Evolutionary conservation across 805 yeast genomes (phyloP).

Genomic region (Metschnikowia borealis): DNA sequence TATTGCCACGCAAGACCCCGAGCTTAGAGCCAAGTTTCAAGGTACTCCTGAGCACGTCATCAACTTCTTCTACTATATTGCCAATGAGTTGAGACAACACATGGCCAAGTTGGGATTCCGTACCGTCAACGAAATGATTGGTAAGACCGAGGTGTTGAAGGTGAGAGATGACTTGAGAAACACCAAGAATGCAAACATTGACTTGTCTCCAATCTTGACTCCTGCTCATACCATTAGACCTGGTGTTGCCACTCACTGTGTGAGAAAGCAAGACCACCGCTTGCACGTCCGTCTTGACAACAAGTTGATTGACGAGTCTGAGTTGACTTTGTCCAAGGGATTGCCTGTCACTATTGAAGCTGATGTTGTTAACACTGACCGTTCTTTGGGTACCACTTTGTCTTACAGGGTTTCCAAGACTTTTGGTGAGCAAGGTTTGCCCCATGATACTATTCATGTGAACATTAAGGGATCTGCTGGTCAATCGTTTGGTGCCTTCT

Average conservation of each 20-base stretch:
- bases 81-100: conserved; percentile 84
- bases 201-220: conserved; percentile 87
- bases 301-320: conserved; percentile 94
- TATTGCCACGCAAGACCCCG: conserved; percentile 97
- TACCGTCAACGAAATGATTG: conserved; percentile 96
- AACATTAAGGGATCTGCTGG: conserved; percentile 93
- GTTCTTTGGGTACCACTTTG: conserved; percentile 92
- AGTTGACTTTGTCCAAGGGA: conserved; percentile 92
- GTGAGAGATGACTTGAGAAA: conserved; percentile 83
- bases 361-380: conserved; percentile 90
- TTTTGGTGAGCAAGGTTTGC: conserved; percentile 90
- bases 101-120: conserved; percentile 97
- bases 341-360: conserved; percentile 92
- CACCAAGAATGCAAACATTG: conserved; percentile 87
- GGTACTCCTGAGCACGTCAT: conserved; percentile 99
- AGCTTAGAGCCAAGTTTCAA: conserved; percentile 80
- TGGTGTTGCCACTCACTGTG: conserved; percentile 91
- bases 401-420: conserved; percentile 90
- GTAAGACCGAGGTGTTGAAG: conserved; percentile 85
- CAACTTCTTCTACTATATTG: conserved; percentile 92
- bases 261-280: conserved; percentile 90
- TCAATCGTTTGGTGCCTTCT: conserved; percentile 96
- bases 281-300: conserved; percentile 91
- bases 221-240: conserved; percentile 97
- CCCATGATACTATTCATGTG: conserved; percentile 94